phyloP scores from a whole-genome alignment of 179 eudicot genomes.

The Drosera spatulata region DNA sequence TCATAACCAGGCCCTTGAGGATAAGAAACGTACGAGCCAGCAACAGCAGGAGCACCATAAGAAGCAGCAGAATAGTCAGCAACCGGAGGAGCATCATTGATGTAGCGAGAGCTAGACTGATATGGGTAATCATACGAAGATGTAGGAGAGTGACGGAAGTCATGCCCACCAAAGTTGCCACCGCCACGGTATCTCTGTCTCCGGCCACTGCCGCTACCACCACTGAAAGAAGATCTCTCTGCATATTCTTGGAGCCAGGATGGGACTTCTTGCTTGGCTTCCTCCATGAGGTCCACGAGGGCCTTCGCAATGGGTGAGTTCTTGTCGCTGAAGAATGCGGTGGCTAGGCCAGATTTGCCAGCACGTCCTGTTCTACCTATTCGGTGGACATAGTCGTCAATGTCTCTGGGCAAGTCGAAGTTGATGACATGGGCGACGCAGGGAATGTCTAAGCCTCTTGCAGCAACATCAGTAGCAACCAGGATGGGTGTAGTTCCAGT shows the following conservation, averaged over 20 bases:
- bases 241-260: conserved; percentile 43
- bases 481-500: conserved; percentile 83
- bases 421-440: conserved; percentile 93
- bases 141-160: no score
- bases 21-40: no score
- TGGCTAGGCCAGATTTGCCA: conserved; percentile 85
- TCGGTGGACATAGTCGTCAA: conserved; percentile 94
- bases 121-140: no score
- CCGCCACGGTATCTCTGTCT: no score
- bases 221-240: no score
- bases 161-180: no score
- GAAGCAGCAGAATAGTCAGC: no score
- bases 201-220: no score
- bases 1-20: no score
- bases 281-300: conserved; percentile 83
- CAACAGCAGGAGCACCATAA: no score
- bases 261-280: conserved; percentile 91
- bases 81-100: no score
- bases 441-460: conserved; percentile 95
- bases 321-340: conserved; percentile 88
- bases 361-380: conserved; percentile 99
- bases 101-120: no score
- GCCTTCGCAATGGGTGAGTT: conserved; percentile 63
- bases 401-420: conserved; percentile 92
- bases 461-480: conserved; percentile 97